Conservation (phyloP, 2,329 filamentous ascomycete species). For the Myrmaecium sp. region DNA sequence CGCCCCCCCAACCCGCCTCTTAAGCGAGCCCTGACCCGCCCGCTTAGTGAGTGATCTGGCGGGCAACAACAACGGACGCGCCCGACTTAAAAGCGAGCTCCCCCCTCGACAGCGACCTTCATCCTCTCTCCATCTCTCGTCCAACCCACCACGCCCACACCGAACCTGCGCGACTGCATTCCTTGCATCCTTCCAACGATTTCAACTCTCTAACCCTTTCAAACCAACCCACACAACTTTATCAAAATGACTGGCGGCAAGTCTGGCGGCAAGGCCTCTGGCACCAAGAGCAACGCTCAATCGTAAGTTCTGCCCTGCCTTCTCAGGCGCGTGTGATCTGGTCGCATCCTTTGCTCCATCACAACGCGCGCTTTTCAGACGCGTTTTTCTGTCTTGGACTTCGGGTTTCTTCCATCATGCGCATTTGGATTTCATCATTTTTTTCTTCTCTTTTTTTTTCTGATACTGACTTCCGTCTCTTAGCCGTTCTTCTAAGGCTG, state of each 20-base stretch:
- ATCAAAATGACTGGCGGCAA: conserved; percentile 99
- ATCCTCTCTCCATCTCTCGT: conserved; percentile 10
- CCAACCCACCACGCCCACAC: conserved; percentile 8
- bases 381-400: conserved; percentile 19
- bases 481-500: conserved; percentile 97
- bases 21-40: no score
- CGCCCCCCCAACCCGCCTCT: no score
- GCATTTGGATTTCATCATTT: conserved; percentile 12
- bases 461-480: conserved; percentile 23
- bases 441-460: conserved; percentile 7
- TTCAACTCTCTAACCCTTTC: conserved; percentile 14
- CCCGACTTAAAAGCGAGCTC: no score
- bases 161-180: no score
- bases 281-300: conserved; percentile 90
- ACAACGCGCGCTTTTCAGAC: conserved; percentile 16
- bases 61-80: no score
- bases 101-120: no score
- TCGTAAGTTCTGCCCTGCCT: conserved; percentile 51
- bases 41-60: no score
- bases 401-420: conserved; percentile 9
- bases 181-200: conserved; percentile 11
- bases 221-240: conserved; percentile 22
- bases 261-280: conserved; percentile 98
- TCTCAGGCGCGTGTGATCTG: neutral
- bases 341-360: conserved; percentile 5